Base-by-base conservation (phyloP, 192 early-diverging fungal genomes). In the Rhizophagus clarus region DNA sequence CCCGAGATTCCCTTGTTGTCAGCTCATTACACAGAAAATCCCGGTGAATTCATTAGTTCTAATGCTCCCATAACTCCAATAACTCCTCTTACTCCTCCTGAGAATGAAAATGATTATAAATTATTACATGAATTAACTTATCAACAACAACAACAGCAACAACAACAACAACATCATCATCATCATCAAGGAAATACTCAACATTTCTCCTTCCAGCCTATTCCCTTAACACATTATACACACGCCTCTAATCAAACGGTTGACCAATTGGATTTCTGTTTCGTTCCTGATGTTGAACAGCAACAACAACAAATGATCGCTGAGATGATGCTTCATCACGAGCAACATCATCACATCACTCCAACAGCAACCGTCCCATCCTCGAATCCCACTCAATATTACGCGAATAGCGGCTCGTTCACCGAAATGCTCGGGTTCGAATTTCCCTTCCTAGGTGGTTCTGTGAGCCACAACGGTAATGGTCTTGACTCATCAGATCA, bases 281-380 rank as follows among this genome's bases (percentile, higher is more conserved):
- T 60, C 26, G 56, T 79, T 60, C 77, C 77, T 8, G 77, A 79
- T 37, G 77, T 79, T 47, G 66, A 9, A 32, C 45, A 71, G 71
- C 45, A 56, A 40, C 67, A 68, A n/a, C 77, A 71, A 8, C 77
- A 79, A n/a, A 61, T 70, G 64, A 37, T 71, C 3, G 49, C 45
- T 10, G 77, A 79, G n/a, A 42, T 37, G 3, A 67, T 70, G 64
- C 67, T 79, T 45, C 76, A 78, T 70, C 45, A 79, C n/a, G 56
- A 56, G 11, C 42, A 29, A n/a, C 49, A 64, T 67, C n/a, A 14
- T 47, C 66, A 47, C 9, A 62, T 61, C 12, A 78, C 76, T n/a
- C 75, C 61, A 31, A 76, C 76, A 3, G 14, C 40, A 24, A 28
- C 63, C 14, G 37, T 34, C 17, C 28, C 60, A 63, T 71, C 77